phyloP scores from a whole-genome alignment of 2,329 filamentous ascomycete genomes.

The Pestalotiopsis sp. region DNA sequence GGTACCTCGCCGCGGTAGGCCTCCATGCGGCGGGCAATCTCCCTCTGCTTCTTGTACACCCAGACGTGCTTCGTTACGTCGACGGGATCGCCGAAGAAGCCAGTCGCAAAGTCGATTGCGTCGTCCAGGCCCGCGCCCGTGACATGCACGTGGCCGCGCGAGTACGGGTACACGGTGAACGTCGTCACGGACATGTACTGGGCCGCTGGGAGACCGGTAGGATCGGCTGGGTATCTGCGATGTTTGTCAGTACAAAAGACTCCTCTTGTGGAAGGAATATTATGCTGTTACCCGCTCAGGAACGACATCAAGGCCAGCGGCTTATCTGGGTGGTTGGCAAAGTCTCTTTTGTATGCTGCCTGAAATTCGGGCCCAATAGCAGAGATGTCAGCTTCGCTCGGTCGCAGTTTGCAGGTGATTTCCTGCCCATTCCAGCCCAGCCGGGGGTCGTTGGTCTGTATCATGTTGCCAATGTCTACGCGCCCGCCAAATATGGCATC shows the following conservation, averaged over 20 bases:
- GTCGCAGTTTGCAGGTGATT: slow-evolving; percentile 24
- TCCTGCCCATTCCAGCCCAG: slow-evolving; percentile 28
- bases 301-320: slow-evolving; percentile 21
- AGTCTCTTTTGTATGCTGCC: slow-evolving; percentile 25
- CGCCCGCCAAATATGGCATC: slow-evolving; percentile 19
- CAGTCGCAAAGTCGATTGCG: slow-evolving; percentile 55
- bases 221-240: not conserved
- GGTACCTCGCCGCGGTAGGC: slow-evolving; percentile 49
- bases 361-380: slow-evolving; percentile 26
- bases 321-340: slow-evolving; percentile 21
- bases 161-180: slow-evolving; percentile 61
- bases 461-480: slow-evolving; percentile 16
- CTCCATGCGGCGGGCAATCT: slow-evolving; percentile 56
- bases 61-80: slow-evolving; percentile 61
- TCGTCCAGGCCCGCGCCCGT: slow-evolving; percentile 38
- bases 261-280: too few relatives aligned
- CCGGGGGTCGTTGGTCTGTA: slow-evolving; percentile 19
- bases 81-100: slow-evolving; percentile 54
- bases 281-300: not conserved
- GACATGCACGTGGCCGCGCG: slow-evolving; percentile 62
- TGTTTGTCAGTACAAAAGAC: not conserved
- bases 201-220: not conserved
- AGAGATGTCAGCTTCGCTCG: slow-evolving; percentile 22
- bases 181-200: slow-evolving; percentile 54
- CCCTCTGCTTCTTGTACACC: slow-evolving; percentile 65